These are phyloP conservation scores for Psilocybe sp. DNA, from an alignment of 768 basidiomycete genomes.

Conservation along the genomic window DNA sequence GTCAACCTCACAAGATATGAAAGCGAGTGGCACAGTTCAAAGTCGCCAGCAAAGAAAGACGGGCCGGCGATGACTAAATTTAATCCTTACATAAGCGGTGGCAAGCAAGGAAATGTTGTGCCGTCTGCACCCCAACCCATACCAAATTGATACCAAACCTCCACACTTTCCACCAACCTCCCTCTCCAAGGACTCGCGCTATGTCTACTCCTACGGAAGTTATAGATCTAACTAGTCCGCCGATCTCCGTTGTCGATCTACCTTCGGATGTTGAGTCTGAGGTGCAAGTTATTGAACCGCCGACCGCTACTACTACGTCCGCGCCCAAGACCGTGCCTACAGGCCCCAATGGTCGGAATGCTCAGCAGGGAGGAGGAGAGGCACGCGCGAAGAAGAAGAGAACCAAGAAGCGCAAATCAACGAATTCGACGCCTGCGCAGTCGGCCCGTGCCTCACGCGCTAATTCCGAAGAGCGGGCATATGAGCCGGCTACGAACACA, in stretches of 20 bases:
- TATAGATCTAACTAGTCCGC: slow-evolving; percentile 7
- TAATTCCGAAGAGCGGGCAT: background rate
- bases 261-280: background rate
- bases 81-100: no score
- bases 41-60: no score
- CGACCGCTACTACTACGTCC: background rate
- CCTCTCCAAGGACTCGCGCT: no score
- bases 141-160: no score
- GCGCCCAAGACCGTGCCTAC: no score
- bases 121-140: no score
- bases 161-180: no score
- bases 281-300: background rate
- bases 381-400: slow-evolving; percentile 2
- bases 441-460: background rate
- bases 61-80: no score
- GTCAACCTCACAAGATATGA: no score
- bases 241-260: background rate
- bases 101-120: no score
- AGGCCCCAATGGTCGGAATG: background rate
- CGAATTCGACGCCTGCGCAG: background rate
- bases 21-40: no score
- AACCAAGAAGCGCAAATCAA: background rate
- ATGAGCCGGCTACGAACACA: no score
- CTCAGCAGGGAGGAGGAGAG: background rate
- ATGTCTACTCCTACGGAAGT: slow-evolving; percentile 1